Evolutionary conservation across 345 rosid species (phyloP), one percentile per base, ranked within the genome.

Genomic region (Populus ilicifolia): DNA sequence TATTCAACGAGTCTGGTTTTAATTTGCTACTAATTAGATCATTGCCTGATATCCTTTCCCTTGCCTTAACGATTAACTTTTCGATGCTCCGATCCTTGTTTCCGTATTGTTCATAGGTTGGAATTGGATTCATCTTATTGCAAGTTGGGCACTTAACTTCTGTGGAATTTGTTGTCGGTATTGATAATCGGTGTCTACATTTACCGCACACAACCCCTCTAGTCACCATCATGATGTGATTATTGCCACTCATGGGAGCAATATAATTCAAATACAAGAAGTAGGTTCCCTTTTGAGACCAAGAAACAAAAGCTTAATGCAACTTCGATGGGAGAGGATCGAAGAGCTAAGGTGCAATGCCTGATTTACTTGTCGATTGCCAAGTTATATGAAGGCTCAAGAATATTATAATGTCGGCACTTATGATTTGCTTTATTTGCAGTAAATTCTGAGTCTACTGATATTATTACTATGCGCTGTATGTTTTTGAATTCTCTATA

Each of bases 131-230:
- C 7, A 52, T 27, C 20, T 48, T 61, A 9, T 29, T 38, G 67
- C 80, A 78, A 17, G 76, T 59, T 25, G 71, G 56, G 54, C 80
- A 78, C 3, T 38, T 52, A 20, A 65, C 5, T 6, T 30, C 29
- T 27, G 72, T 3, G 3, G 5, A 10, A 16, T 70, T 77, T 8
- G 48, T 29, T 8, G 46, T 16, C 33, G 0, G 50, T 13, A 46
- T 13, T n/a, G 68, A 44, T 13, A 73, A 74, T n/a, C 74, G 67
- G 17, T 79, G 78, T 43, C 77, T 62, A 54, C 81, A 74, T 6
- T 14, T 29, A 48, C 33, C 56, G 73, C 81, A 78, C 7, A 29
- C 21, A 1, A 67, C 64, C 12, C 61, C 69, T 50, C 14, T 72
- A 6, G 52, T 21, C 52, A 25, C 76, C 18, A 27, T 36, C 48